A percentile compares a stretch with the other conserved stretches of the same genome.
phyloP scores from a whole-genome alignment of 2,329 filamentous ascomycete species.

The Sporothrix brunneoviolacea region DNA sequence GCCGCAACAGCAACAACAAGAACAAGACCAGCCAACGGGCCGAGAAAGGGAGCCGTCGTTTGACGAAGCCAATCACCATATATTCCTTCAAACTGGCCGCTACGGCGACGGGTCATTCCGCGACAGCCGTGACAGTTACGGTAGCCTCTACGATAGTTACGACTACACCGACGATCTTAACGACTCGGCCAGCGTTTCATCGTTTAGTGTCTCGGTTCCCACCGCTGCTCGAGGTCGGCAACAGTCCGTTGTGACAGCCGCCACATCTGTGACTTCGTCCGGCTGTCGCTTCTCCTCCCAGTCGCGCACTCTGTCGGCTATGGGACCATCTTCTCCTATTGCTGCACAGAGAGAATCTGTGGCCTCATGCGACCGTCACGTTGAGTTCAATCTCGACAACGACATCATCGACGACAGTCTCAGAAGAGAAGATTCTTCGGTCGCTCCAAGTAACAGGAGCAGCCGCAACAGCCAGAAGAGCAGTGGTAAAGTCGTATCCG shows the following conservation, averaged over 20 bases:
- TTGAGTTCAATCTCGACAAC: slow-evolving; percentile 11
- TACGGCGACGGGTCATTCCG: neutral
- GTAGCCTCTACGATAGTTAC: slow-evolving; percentile 1
- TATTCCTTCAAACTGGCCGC: neutral
- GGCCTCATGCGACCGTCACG: slow-evolving; percentile 4
- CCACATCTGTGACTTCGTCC: slow-evolving; percentile 33
- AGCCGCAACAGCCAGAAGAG: slow-evolving; percentile 8
- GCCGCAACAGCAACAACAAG: neutral
- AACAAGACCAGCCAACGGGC: neutral
- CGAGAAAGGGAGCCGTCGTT: neutral
- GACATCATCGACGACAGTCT: neutral
- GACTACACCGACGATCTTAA: slow-evolving; percentile 13
- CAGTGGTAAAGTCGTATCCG: neutral
- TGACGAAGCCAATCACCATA: neutral
- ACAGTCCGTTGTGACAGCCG: slow-evolving; percentile 33
- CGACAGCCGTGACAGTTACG: neutral
- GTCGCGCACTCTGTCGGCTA: slow-evolving; percentile 19
- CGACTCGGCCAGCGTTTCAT: slow-evolving; percentile 25
- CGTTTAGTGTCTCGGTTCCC: slow-evolving; percentile 28
- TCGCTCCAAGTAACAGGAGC: slow-evolving; percentile 9
- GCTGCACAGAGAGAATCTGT: neutral
- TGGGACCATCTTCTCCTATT: slow-evolving; percentile 8
- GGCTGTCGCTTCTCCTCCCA: slow-evolving; percentile 25
- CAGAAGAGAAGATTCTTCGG: neutral
- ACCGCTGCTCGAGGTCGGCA: slow-evolving; percentile 27